These are phyloP conservation scores for Xylaria nigripes DNA, from an alignment of 495 filamentous ascomycete species.

Conservation along the genomic window DNA sequence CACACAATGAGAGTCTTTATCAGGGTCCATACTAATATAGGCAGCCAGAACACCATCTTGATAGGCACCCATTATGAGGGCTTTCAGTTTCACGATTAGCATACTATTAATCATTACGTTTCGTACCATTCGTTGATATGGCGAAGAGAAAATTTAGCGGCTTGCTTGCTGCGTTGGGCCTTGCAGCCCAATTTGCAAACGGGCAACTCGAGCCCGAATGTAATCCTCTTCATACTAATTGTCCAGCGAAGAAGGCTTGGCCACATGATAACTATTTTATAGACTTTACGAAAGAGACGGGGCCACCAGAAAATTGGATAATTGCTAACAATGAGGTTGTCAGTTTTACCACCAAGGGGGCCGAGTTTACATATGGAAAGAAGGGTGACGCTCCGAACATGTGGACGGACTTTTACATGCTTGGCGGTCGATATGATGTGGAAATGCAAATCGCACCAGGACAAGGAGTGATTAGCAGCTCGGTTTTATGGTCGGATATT, in stretches of 20 bases:
- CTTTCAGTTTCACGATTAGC: conserved; percentile 4
- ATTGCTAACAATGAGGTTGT: conserved; percentile 25
- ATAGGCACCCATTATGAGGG: neutral
- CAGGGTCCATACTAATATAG: conserved; percentile 15
- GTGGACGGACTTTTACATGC: conserved; percentile 60
- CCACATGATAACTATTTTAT: conserved; percentile 20
- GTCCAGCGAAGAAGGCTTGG: conserved; percentile 22
- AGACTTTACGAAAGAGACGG: conserved; percentile 24
- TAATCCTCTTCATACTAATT: conserved; percentile 20
- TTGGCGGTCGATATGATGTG: conserved; percentile 68
- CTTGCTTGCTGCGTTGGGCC: conserved; percentile 18
- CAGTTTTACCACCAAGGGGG: conserved; percentile 50
- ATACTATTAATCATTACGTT: conserved; percentile 8
- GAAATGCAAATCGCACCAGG: conserved; percentile 62
- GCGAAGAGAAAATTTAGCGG: conserved; percentile 18
- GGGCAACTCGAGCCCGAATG: conserved; percentile 25
- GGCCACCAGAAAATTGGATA: conserved; percentile 15
- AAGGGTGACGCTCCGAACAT: conserved; percentile 72
- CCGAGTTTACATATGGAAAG: conserved; percentile 64
- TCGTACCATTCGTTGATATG: conserved; percentile 14
- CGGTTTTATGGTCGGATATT: conserved; percentile 79
- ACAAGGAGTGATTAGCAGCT: conserved; percentile 68
- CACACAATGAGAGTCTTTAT: conserved; percentile 26
- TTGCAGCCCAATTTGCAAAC: conserved; percentile 16
- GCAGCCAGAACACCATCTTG: conserved; percentile 5